These are phyloP conservation scores for Phytophthora ohioensis DNA, from an alignment of 352 stramenopile genomes.

Conservation along the genomic window DNA sequence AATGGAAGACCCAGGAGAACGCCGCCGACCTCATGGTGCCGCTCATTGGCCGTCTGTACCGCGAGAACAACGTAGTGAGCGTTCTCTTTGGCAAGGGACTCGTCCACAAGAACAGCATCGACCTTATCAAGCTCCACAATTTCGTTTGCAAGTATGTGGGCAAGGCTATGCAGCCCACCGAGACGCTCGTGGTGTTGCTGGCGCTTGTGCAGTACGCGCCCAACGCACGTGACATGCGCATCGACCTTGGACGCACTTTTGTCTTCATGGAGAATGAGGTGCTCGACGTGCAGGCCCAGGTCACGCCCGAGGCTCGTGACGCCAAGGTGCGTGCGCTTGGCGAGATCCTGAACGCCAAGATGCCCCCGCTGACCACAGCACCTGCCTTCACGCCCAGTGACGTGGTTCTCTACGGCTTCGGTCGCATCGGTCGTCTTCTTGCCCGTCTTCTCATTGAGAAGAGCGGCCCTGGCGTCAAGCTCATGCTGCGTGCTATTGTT, in stretches of 20 bases:
- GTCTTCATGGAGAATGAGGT: slow-evolving; percentile 72
- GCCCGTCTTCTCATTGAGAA: slow-evolving; percentile 87
- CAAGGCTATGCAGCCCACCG: slow-evolving; percentile 74
- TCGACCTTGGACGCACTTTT: slow-evolving; percentile 82
- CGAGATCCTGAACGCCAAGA: slow-evolving; percentile 64
- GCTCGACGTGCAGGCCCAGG: slow-evolving; percentile 50
- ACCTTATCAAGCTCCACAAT: slow-evolving; percentile 85
- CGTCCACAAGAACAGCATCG: slow-evolving; percentile 88
- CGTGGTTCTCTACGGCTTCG: slow-evolving; percentile 90
- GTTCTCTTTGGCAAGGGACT: slow-evolving; percentile 87
- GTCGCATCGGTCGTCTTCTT: slow-evolving; percentile 86
- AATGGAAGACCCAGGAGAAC: slow-evolving; percentile 85
- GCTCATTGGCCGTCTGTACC: slow-evolving; percentile 85
- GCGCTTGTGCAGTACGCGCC: slow-evolving; percentile 68
- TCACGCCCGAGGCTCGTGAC: slow-evolving; percentile 47
- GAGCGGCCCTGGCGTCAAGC: slow-evolving; percentile 83
- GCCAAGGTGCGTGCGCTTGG: slow-evolving; percentile 60
- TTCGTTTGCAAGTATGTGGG: slow-evolving; percentile 90
- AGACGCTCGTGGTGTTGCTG: slow-evolving; percentile 79
- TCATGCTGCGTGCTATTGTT: slow-evolving; percentile 91
- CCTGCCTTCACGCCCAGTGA: slow-evolving; percentile 69
- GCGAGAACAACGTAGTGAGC: slow-evolving; percentile 83
- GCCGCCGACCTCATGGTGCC: slow-evolving; percentile 87
- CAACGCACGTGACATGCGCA: slow-evolving; percentile 72
- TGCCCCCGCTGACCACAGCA: slow-evolving; percentile 51